phyloP scores from a whole-genome alignment of 2,329 filamentous ascomycete species.

The Cladosporium austrohemisphaericum region DNA sequence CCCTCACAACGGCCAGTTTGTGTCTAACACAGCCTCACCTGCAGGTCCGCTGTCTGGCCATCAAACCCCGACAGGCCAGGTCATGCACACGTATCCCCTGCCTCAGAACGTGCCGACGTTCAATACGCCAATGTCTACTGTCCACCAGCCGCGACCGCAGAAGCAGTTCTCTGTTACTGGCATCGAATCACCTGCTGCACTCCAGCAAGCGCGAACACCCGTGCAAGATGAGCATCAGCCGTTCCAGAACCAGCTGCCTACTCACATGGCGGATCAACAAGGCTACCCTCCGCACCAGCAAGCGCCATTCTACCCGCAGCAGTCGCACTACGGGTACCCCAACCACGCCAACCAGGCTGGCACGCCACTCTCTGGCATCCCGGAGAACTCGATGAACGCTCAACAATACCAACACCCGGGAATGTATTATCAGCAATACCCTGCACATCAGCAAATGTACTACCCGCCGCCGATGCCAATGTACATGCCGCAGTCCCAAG shows the following conservation, averaged over 20 bases:
- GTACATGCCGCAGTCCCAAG: constrained; percentile 28
- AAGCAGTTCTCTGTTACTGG: constrained; percentile 90
- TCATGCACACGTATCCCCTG: constrained; percentile 50
- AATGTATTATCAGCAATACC: constrained; percentile 60
- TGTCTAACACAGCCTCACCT: constrained; percentile 32
- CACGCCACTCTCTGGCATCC: constrained; percentile 86
- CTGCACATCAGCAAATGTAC: constrained; percentile 61
- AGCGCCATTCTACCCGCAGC: constrained; percentile 49
- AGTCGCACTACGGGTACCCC: constrained; percentile 52
- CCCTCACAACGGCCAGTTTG: constrained; percentile 57
- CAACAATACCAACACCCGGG: constrained; percentile 73
- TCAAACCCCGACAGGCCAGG: constrained; percentile 47
- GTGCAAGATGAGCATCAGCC: constrained; percentile 66
- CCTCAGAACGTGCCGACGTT: constrained; percentile 57
- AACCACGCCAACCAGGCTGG: constrained; percentile 68
- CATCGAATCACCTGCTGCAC: constrained; percentile 75
- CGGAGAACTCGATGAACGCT: constrained; percentile 86
- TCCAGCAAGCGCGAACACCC: constrained; percentile 46
- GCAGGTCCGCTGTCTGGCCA: constrained; percentile 31
- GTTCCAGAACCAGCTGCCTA: constrained; percentile 91
- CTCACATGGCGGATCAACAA: constrained; percentile 60
- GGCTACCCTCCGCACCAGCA: constrained; percentile 47
- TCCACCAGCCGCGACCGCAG: constrained; percentile 93
- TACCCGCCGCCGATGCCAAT: constrained; percentile 51
- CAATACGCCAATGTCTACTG: constrained; percentile 63